Base-by-base conservation (phyloP, 1,139 yeast species). In the Yarrowia galli region DNA sequence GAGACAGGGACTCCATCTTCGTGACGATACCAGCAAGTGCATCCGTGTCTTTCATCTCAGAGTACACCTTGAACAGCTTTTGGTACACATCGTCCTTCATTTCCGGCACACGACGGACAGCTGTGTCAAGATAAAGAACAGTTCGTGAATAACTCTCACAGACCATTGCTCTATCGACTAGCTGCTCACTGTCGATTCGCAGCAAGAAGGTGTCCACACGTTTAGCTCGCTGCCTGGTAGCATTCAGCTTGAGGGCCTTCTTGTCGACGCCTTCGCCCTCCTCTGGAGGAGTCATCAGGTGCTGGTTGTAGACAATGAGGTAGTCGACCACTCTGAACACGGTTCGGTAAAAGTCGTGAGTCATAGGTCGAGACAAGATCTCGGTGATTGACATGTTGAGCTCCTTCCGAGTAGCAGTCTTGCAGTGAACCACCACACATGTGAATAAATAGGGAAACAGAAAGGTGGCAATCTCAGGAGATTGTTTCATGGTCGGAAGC, bases 61-160 rank as follows among this genome's bases (percentile, higher is more conserved):
- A 89, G 76, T 95, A 96, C 82, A 93, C 90, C 36, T 85, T 84
- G 74, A 92, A 93, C 40, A 96, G 72, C 25, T 74, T 74, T 12
- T 75, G 72, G 61, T 75, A 75, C 23, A 77, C 73, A 1, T 81
- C 74, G 5, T 79, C 79, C 28, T 78, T 80, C 58, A 80, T 79
- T 4, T 74, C 71, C 16, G 70, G 71, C 22, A 40, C 54, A 63
- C 79, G 79, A 18, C 72, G 68, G 22, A 69, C 71, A 22, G 67
- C 58, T 18, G 64, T 56, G 72, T 96, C 99, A 75, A 92, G 81
- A 75, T 92, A 92, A 69, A 93, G 81, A n/a, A 95, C 87, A 0
- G 98, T 92, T 67, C 98, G 82, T 70, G 96, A 98, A 74, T 87
- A 92, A 0, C 97, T 88, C 67, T 88, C 90, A 71, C 97, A 91